These are phyloP conservation scores for Auriscalpium microsporum DNA, from an alignment of 768 basidiomycete species.

Conservation along the genomic window DNA sequence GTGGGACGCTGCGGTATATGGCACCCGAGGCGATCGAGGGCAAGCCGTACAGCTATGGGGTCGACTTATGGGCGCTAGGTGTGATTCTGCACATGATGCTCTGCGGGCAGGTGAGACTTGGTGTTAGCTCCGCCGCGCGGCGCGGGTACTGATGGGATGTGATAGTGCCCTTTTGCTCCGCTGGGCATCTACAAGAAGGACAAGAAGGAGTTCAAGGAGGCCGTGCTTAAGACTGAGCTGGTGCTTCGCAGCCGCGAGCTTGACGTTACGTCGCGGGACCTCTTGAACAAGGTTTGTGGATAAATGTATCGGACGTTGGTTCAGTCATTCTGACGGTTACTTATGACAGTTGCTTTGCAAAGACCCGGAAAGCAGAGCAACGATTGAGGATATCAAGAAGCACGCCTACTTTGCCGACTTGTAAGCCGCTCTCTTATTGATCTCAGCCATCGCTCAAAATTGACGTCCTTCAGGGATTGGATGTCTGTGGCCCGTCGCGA, in stretches of 20 bases:
- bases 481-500: background rate
- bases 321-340: background rate
- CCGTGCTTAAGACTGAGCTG: background rate
- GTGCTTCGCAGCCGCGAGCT: background rate
- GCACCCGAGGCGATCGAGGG: background rate
- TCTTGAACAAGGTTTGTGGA: background rate
- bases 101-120: background rate
- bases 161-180: background rate
- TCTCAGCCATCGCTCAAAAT: background rate
- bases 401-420: background rate
- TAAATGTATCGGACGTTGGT: background rate
- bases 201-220: background rate
- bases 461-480: background rate
- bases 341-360: background rate
- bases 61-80: conserved; percentile 2
- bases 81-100: conserved; percentile 2
- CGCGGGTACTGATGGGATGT: too few relatives aligned
- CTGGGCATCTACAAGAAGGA: too few relatives aligned
- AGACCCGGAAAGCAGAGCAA: background rate
- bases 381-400: background rate
- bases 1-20: conserved; percentile 4
- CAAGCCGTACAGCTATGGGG: background rate
- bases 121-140: too few relatives aligned
- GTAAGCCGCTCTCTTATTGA: background rate
- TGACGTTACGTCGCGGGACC: background rate